Conservation (phyloP, 768 basidiomycete species). For the Fistulinella prunicolor region DNA sequence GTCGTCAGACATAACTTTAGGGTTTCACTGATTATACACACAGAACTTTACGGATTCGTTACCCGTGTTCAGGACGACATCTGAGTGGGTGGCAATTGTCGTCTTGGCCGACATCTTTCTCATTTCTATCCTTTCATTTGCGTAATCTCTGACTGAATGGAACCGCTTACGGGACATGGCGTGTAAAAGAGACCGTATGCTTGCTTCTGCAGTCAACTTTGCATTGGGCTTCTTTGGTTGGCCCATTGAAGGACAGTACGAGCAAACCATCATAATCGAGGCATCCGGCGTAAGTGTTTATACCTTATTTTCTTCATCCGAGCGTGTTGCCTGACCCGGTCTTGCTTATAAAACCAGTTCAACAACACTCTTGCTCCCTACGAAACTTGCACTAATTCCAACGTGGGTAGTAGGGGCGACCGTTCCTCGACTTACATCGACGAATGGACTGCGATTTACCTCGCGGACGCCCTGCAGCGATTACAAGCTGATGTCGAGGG, state of each 20-base stretch:
- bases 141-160: too few species aligned
- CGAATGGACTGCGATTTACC: conserved; percentile 71
- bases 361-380: not conserved
- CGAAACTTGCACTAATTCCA: conserved; percentile 63
- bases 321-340: not conserved
- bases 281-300: conserved; percentile 19
- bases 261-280: conserved; percentile 77
- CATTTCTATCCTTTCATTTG: too few species aligned
- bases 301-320: too few species aligned
- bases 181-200: conserved; percentile 63
- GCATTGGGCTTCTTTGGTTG: conserved; percentile 76
- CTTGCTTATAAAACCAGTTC: not conserved
- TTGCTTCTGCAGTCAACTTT: conserved; percentile 61
- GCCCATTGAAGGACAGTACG: conserved; percentile 68
- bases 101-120: too few species aligned
- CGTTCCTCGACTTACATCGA: conserved; percentile 55
- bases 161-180: too few species aligned
- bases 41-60: conserved; percentile 59
- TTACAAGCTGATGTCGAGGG: conserved; percentile 52
- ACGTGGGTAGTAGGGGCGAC: conserved; percentile 40
- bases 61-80: too few species aligned
- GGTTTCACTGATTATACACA: conserved; percentile 23
- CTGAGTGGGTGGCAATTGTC: too few species aligned
- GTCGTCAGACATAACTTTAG: conserved; percentile 3
- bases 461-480: conserved; percentile 60